These are phyloP conservation scores for Exophiala calicioides DNA, from an alignment of 2,329 filamentous ascomycete species.

Conservation along the genomic window DNA sequence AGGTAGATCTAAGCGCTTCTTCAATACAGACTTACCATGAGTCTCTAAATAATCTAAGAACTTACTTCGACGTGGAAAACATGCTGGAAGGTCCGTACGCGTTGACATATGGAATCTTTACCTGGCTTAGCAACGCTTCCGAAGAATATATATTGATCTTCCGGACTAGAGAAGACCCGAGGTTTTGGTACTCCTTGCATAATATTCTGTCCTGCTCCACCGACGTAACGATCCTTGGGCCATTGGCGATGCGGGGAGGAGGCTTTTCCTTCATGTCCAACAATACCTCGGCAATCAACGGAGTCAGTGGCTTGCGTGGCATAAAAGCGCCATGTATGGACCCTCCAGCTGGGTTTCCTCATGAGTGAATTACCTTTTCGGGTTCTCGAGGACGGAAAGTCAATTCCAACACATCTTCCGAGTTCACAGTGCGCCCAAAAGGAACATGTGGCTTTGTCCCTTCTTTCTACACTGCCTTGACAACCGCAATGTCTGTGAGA, in stretches of 20 bases:
- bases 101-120: constrained; percentile 12
- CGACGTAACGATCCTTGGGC: constrained; percentile 38
- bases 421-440: too few relatives aligned
- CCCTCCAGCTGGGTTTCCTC: too few relatives aligned
- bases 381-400: too few relatives aligned
- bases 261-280: constrained; percentile 31
- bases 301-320: constrained; percentile 36
- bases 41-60: constrained; percentile 14
- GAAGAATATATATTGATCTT: constrained; percentile 37
- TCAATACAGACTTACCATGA: constrained; percentile 12
- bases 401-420: too few relatives aligned
- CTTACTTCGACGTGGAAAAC: constrained; percentile 14
- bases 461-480: too few relatives aligned
- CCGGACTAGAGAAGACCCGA: constrained; percentile 41
- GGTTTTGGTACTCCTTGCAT: constrained; percentile 46
- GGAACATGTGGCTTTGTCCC: too few relatives aligned
- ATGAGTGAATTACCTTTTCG: too few relatives aligned
- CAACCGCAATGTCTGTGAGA: too few relatives aligned
- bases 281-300: constrained; percentile 33
- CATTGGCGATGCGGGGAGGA: constrained; percentile 36
- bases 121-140: constrained; percentile 20
- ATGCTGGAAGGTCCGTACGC: not conserved
- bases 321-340: constrained; percentile 19
- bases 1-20: constrained; percentile 17
- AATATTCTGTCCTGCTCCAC: constrained; percentile 46